Percentiles rank a stretch among this genome's conserved stretches.
Evolutionary conservation across 805 yeast genomes (phyloP).

Genomic region (Hanseniaspora lachancei): DNA sequence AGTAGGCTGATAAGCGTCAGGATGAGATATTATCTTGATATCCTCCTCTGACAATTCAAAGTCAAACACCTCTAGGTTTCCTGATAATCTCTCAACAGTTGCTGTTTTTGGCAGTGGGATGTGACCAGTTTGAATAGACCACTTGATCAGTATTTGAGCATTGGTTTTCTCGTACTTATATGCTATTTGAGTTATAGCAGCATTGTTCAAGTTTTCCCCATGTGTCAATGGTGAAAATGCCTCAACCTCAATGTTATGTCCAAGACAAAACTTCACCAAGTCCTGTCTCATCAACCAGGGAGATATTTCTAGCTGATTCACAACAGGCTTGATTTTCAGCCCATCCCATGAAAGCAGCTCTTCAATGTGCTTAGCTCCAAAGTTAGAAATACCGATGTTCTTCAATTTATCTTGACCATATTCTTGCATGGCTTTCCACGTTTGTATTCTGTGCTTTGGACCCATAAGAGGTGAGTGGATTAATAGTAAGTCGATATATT

Average conservation of each 20-base stretch:
- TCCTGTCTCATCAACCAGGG: slow-evolving; percentile 68
- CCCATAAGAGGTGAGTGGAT: slow-evolving; percentile 53
- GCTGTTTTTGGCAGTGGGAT: slow-evolving; percentile 60
- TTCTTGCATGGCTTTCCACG: slow-evolving; percentile 67
- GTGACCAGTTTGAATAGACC: slow-evolving; percentile 63
- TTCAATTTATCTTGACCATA: slow-evolving; percentile 48
- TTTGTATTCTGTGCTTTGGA: slow-evolving; percentile 37
- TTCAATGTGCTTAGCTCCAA: slow-evolving; percentile 44
- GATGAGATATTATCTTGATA: slow-evolving; percentile 33
- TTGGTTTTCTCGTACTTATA: slow-evolving; percentile 36
- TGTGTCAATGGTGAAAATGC: slow-evolving; percentile 72
- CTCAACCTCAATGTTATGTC: slow-evolving; percentile 46
- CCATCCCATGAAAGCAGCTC: slow-evolving; percentile 48
- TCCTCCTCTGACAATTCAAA: slow-evolving; percentile 36
- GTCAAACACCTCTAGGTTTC: slow-evolving; percentile 43
- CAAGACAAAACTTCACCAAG: slow-evolving; percentile 46
- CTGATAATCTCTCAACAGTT: slow-evolving; percentile 37
- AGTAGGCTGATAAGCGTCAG: slow-evolving; percentile 53
- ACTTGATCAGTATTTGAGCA: slow-evolving; percentile 55
- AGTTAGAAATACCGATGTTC: slow-evolving; percentile 71
- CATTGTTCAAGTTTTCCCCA: slow-evolving; percentile 46
- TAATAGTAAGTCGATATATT: slow-evolving; percentile 60
- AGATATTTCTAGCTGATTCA: slow-evolving; percentile 71
- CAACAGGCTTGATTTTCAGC: slow-evolving; percentile 46
- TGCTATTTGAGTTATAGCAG: slow-evolving; percentile 38